Base-by-base conservation (phyloP, 179 eudicot species). In the Silene vulgaris region DNA sequence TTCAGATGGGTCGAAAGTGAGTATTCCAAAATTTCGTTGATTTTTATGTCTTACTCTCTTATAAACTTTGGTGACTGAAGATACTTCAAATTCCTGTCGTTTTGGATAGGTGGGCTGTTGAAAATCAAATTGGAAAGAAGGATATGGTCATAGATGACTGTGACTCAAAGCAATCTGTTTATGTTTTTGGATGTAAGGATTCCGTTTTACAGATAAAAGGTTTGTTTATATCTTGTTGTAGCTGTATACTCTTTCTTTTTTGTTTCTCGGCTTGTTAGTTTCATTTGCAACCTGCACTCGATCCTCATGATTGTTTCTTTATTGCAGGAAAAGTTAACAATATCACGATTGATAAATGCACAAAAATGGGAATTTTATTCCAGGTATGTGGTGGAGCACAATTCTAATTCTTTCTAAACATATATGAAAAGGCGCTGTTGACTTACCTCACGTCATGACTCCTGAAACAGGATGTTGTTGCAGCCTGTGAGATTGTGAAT, bases 1-100 rank as follows among this genome's bases (percentile, higher is more conserved):
- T 95, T 78, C 97, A 88, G 78, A 88, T 95, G 98, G 98, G 98
- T 80, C 93, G 97, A 28, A 95, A 95, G 99, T 95, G 81, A 92
- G 97, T 83, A 23, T 23, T 40, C 28, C 13, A 23, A 9, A 37
- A 1, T 72, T 52, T 57, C 64, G 3, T 29, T 30, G 19, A 8
- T 60, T 71, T 14, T 4, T 2, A 1, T 60, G 8, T 78, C 19
- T 40, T 40, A 40, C 45, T 40, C 45, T 78, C 50, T 40, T 14
- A 17, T 48, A 35, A 14, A 19, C 21, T 20, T 68, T 1, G 11
- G 14, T 69, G 8, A 26, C 74, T 83, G 75, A 75, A 13, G 12
- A 29, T 59, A 37, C 71, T 11, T 65, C 12, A 48, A 11, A 37
- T 52, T 56, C 5, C 32, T 72, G 11, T 74, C 40, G 26, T 28